Percentiles rank a stretch among this genome's conserved stretches.
These are phyloP conservation scores for Epithele typhae DNA, from an alignment of 768 basidiomycete species.

Conservation along the genomic window DNA sequence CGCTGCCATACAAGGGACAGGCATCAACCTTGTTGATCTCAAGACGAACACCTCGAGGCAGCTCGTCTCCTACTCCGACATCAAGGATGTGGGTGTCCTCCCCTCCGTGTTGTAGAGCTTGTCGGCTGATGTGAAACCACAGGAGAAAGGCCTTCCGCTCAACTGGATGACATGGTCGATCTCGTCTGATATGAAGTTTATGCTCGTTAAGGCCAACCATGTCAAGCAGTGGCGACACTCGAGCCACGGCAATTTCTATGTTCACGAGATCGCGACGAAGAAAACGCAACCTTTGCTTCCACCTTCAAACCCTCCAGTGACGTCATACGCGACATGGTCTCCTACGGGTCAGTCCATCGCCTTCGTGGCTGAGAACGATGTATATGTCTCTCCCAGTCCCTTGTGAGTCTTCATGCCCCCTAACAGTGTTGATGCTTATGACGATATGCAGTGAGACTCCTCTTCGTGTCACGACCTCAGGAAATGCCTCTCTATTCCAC, in stretches of 20 bases:
- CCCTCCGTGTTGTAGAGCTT: too few species aligned
- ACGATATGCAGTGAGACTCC: too few species aligned
- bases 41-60: slow-evolving; percentile 64
- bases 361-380: slow-evolving; percentile 81
- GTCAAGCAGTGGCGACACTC: slow-evolving; percentile 96
- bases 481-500: slow-evolving; percentile 82
- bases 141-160: slow-evolving; percentile 56
- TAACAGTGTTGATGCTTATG: too few species aligned
- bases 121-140: background rate
- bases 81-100: slow-evolving; percentile 54
- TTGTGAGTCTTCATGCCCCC: slow-evolving; percentile 41
- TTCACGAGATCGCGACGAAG: slow-evolving; percentile 74
- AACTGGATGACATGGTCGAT: slow-evolving; percentile 66
- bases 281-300: slow-evolving; percentile 66
- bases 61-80: slow-evolving; percentile 53
- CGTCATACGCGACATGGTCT: slow-evolving; percentile 83
- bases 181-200: slow-evolving; percentile 87
- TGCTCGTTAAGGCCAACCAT: slow-evolving; percentile 75
- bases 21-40: slow-evolving; percentile 78
- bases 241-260: slow-evolving; percentile 85
- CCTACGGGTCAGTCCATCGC: slow-evolving; percentile 83
- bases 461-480: slow-evolving; percentile 77
- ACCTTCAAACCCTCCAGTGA: slow-evolving; percentile 64
- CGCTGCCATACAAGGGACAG: slow-evolving; percentile 54
- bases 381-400: slow-evolving; percentile 76